A percentile compares a stretch with the other conserved stretches of the same genome.
These are phyloP conservation scores for Myotisia sp. DNA, from an alignment of 2,329 filamentous ascomycete species.

Conservation along the genomic window DNA sequence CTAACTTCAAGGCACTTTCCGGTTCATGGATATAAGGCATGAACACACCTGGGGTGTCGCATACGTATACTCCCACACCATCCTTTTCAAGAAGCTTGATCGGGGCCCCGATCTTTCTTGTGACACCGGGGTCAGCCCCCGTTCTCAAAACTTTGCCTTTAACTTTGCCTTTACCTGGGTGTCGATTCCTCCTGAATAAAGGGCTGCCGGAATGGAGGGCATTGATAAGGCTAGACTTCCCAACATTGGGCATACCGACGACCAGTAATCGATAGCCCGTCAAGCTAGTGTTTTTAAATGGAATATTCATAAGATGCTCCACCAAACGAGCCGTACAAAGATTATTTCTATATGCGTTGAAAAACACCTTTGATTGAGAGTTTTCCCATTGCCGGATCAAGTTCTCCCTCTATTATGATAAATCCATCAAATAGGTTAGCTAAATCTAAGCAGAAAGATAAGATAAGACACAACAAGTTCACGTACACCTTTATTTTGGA, in stretches of 20 bases:
- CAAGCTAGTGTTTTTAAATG: conserved; percentile 27
- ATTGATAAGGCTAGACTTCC: conserved; percentile 91
- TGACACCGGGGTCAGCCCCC: conserved; percentile 78
- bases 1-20: conserved; percentile 88
- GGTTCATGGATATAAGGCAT: conserved; percentile 76
- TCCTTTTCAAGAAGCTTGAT: conserved; percentile 61
- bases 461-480: too few species aligned
- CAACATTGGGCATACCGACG: conserved; percentile 95
- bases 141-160: conserved; percentile 61
- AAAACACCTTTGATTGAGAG: conserved; percentile 21
- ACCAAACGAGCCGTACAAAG: conserved; percentile 22
- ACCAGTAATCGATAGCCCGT: conserved; percentile 73
- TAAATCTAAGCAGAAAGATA: conserved; percentile 4
- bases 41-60: conserved; percentile 92
- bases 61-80: conserved; percentile 53
- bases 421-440: conserved; percentile 1
- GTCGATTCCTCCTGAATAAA: not conserved
- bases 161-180: conserved; percentile 27
- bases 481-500: too few species aligned
- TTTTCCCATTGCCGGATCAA: conserved; percentile 22
- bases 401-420: conserved; percentile 18
- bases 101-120: conserved; percentile 65
- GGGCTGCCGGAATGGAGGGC: conserved; percentile 45
- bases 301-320: conserved; percentile 17
- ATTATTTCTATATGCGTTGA: conserved; percentile 21